These are phyloP conservation scores for Lipomyces lipofer DNA, from an alignment of 805 yeast species.

Conservation along the genomic window DNA sequence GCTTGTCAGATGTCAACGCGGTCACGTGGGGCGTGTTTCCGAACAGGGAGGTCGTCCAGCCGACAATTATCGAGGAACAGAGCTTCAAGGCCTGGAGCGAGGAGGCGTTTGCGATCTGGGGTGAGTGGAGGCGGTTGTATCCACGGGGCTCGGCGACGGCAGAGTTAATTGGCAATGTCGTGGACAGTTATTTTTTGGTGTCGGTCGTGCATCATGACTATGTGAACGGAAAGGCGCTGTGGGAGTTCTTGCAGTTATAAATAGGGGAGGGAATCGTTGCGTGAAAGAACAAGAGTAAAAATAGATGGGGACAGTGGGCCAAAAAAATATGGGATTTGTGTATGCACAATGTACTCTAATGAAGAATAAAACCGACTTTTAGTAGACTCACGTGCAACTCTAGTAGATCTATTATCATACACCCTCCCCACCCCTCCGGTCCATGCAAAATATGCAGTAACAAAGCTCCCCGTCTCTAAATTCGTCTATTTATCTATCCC, in stretches of 20 bases:
- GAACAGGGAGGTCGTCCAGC: conserved; percentile 81
- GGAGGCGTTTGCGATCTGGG: conserved; percentile 89
- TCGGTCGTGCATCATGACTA: conserved; percentile 86
- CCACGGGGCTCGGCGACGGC: conserved; percentile 54
- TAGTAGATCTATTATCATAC: no score
- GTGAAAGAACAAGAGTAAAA: no score
- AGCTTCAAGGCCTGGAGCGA: conserved; percentile 95
- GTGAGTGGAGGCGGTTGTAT: conserved; percentile 87
- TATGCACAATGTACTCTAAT: no score
- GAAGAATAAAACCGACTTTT: no score
- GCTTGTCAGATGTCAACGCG: conserved; percentile 49
- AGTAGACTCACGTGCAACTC: no score
- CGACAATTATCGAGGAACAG: conserved; percentile 88
- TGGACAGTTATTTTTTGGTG: conserved; percentile 69
- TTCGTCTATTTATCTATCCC: conserved; percentile 13
- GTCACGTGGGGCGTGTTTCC: conserved; percentile 99
- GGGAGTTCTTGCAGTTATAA: conserved; percentile 55
- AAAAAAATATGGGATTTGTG: no score
- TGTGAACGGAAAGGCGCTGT: conserved; percentile 67
- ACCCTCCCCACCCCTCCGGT: no score
- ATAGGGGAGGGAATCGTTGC: no score
- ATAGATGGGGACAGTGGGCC: no score
- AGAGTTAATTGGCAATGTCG: conserved; percentile 59
- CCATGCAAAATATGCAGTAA: no score
- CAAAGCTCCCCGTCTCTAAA: no score